Evolutionary conservation across 257 asterid genomes (phyloP), one percentile per base, ranked within the genome.

Genomic region (Datura wrightii): DNA sequence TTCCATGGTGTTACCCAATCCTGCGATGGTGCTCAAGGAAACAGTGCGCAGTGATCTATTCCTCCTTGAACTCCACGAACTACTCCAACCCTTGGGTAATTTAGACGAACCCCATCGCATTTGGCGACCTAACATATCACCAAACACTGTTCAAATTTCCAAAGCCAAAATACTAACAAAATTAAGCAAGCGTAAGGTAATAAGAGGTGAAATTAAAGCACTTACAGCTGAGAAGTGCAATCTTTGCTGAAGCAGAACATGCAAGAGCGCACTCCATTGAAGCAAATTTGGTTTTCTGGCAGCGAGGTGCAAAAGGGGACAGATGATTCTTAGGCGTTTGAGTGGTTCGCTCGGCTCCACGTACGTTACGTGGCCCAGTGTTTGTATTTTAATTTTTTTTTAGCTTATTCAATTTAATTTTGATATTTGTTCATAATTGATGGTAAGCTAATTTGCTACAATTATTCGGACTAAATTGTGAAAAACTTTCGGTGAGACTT

Each of bases 1-100:
- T 74, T 58, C 79, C 44, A 86, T 85, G n/a, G 72, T 79, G 83
- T 62, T 87, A 19, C 88, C 90, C 72, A 72, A 85, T 36, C 87
- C 80, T 60, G 84, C 88, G 13, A 72, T 37, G 11, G 92, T 81
- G 79, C 88, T 86, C 59, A 88, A 87, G 1, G 79, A 54, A 72
- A 74, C 66, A 59, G 79, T 41, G 52, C 78, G 86, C 24, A 88
- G 52, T 15, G 76, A 82, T 24, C 13, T 62, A 50, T 63, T 76
- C 46, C 80, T 48, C 37, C 39, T 71, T n/a, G 54, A 41, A 52
- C 34, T 53, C 79, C 65, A 37, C 53, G 46, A 48, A 37, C 62
- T 70, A 39, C 48, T 18, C 37, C 48, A 46, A 53, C 36, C 59
- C 13, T 9, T 67, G 7, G 39, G 24, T 19, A 83, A 50, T 59